A percentile compares a stretch with the other conserved stretches of the same genome.
Evolutionary conservation across 2,329 filamentous ascomycete species (phyloP).

Genomic region (Colletotrichum endophyticum): DNA sequence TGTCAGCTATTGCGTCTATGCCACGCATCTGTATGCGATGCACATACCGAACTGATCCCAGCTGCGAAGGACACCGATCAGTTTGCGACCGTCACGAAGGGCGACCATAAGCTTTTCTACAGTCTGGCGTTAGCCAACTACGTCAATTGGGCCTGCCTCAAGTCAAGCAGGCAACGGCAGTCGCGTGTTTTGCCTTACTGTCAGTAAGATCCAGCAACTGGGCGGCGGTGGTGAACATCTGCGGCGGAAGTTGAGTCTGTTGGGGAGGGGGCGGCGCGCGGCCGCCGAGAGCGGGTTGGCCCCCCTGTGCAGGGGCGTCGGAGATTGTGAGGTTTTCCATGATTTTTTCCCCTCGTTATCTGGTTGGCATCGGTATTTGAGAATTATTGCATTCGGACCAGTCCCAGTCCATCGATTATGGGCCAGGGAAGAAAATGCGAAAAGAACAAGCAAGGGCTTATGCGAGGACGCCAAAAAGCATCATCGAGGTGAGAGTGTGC

Average conservation of each 20-base stretch:
- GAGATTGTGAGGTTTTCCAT: slow-evolving; percentile 62
- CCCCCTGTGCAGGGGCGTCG: slow-evolving; percentile 50
- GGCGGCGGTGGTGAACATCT: slow-evolving; percentile 98
- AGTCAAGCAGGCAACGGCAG: slow-evolving; percentile 25
- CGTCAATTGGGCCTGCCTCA: not conserved
- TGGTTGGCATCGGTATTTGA: slow-evolving; percentile 19
- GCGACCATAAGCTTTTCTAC: slow-evolving; percentile 94
- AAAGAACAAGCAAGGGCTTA: not conserved
- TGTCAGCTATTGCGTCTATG: not conserved
- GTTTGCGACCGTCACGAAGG: slow-evolving; percentile 90
- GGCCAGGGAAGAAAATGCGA: not conserved
- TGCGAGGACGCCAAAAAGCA: not conserved
- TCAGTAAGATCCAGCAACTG: slow-evolving; percentile 96
- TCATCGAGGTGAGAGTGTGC: not conserved
- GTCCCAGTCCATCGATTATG: slow-evolving; percentile 20
- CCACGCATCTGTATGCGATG: not conserved
- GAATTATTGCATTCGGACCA: slow-evolving; percentile 14
- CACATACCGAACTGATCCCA: slow-evolving; percentile 96
- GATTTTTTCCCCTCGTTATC: slow-evolving; percentile 4
- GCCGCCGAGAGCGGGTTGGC: slow-evolving; percentile 31
- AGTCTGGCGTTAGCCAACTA: slow-evolving; percentile 12
- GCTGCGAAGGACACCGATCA: slow-evolving; percentile 89
- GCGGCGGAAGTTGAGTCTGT: slow-evolving; percentile 73
- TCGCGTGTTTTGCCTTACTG: slow-evolving; percentile 66
- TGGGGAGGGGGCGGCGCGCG: slow-evolving; percentile 46